Base-by-base conservation (phyloP, 139 green algal species). In the Tetratostichococcus sp. region DNA sequence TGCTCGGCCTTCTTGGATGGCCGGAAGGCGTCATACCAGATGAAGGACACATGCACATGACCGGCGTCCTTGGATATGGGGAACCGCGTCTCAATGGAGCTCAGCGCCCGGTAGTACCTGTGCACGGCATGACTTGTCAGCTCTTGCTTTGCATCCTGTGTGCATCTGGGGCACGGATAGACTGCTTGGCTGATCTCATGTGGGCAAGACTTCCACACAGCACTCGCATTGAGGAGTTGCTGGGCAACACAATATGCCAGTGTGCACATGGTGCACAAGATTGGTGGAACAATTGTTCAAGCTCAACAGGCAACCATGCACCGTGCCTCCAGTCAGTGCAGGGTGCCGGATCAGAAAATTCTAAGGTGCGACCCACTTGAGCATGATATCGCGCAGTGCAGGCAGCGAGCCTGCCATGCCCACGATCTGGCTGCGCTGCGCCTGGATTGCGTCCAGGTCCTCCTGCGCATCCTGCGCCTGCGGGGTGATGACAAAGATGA, bases 51-150 rank as follows among this genome's bases (percentile, higher is more conserved):
- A 28, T 86, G 79, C 19, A 92, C 85, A 43, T 95, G 82, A 30
- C 84, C 85, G 16, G 69, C 75, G 17, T 93, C 88, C 39, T 80
- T 84, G 79, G 83, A 89, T 78, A 98, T 93, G 16, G 94, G 94
- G 72, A 98, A 98, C 39, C 94, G 86, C 2, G 86, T 88, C 82
- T 98, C 94, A 71, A 98, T 92, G 23, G 91, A 75, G 23, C 77
- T 86, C 43, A 98, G 81, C 34, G 81, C 83, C 30, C 88, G 84
- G 74, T 87, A 94, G 80, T 98, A 98, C 85, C 87, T 93, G 84
- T n/a, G 43, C 0, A 57, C 21, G 25, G 26, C 11, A 26, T 50
- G 6, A 11, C 39, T 21, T n/a, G n/a, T n/a, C n/a, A n/a, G n/a
- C n/a, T n/a, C n/a, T n/a, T n/a, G n/a, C n/a, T n/a, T n/a, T n/a